Conservation (phyloP, 1,284 basidiomycete genomes). For the Athelia psychrophila region DNA sequence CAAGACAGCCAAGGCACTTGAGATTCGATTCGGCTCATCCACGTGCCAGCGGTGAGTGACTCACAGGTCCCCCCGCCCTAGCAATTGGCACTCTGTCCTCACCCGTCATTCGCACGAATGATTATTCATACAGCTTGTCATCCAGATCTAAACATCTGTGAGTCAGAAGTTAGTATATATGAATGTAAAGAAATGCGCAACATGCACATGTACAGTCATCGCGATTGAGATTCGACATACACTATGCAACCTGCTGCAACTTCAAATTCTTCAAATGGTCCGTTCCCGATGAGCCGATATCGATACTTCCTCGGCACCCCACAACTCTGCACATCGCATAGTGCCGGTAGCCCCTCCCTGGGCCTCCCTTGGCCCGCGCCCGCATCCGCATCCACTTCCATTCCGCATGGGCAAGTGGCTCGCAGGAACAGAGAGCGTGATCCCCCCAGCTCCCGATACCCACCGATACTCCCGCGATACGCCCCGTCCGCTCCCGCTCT, state of each 20-base stretch:
- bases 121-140: no score
- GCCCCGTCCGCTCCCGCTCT: slow-evolving; percentile 25
- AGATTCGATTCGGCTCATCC: no score
- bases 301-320: slow-evolving; percentile 45
- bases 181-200: no score
- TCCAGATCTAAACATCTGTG: no score
- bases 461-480: slow-evolving; percentile 60
- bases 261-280: slow-evolving; percentile 35
- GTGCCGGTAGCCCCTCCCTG: slow-evolving; percentile 11
- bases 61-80: no score
- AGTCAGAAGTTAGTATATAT: no score
- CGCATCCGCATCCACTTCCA: slow-evolving; percentile 8
- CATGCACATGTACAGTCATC: no score
- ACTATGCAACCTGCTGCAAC: not conserved
- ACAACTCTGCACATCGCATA: slow-evolving; percentile 50
- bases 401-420: slow-evolving; percentile 27
- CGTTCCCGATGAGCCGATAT: slow-evolving; percentile 53
- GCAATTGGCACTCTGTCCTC: no score
- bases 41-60: no score
- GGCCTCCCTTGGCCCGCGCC: not conserved
- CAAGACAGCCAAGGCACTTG: no score
- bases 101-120: no score
- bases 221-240: no score
- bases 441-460: slow-evolving; percentile 43
- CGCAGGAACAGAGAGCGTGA: slow-evolving; percentile 55